Conservation (phyloP, 2,329 filamentous ascomycete species). For the Leptographium wingfieldii region DNA sequence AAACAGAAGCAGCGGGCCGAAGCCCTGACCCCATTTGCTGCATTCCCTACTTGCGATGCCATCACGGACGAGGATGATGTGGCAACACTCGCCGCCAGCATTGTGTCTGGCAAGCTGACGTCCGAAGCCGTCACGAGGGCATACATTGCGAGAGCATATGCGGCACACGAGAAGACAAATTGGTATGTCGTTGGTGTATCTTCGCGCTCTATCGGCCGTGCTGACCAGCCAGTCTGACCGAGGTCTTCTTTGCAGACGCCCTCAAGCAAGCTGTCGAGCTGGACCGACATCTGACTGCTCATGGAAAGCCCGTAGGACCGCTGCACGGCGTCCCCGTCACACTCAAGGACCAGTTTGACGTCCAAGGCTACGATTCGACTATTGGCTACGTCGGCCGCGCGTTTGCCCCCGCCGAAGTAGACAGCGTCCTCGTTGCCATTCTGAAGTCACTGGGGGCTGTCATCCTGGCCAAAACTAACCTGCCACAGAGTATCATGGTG, state of each 20-base stretch:
- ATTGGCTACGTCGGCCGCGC: conserved; percentile 23
- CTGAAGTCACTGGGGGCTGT: conserved; percentile 18
- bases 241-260: conserved; percentile 23
- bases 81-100: not conserved
- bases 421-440: conserved; percentile 11
- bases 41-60: not conserved
- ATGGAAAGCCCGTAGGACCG: conserved; percentile 19
- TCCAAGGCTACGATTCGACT: conserved; percentile 6
- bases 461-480: conserved; percentile 15
- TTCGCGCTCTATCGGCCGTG: not conserved
- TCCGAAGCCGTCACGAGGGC: not conserved
- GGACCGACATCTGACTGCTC: conserved; percentile 17
- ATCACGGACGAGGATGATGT: not conserved
- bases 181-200: not conserved
- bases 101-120: not conserved
- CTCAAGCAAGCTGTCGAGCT: conserved; percentile 19
- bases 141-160: conserved; percentile 20
- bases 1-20: not conserved
- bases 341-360: conserved; percentile 20
- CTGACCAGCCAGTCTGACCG: conserved; percentile 22
- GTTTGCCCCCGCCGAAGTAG: not conserved
- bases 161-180: conserved; percentile 1
- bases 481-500: conserved; percentile 18
- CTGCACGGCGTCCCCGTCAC: conserved; percentile 29
- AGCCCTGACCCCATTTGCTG: not conserved